Percentiles rank a stretch among this genome's conserved stretches.
phyloP scores from a whole-genome alignment of 805 yeast genomes.

The Spathaspora boniae region DNA sequence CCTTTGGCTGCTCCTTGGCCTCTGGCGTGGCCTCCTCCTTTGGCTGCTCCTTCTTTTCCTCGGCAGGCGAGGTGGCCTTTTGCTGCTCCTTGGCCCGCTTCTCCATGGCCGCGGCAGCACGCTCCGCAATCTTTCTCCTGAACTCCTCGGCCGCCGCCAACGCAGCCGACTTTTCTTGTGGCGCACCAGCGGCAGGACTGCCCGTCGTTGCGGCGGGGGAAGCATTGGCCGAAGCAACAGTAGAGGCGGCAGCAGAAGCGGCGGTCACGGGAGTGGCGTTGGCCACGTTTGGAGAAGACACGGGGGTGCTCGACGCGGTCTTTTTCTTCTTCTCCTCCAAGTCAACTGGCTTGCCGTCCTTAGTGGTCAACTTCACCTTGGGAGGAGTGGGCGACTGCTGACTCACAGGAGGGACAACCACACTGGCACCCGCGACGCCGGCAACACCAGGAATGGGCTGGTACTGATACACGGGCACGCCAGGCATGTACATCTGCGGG shows the following conservation, averaged over 20 bases:
- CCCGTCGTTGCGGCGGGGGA: constrained; percentile 7
- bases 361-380: constrained; percentile 38
- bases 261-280: constrained; percentile 7
- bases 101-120: constrained; percentile 9
- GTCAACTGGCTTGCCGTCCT: constrained; percentile 40
- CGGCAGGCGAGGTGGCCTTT: constrained; percentile 2
- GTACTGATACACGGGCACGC: constrained; percentile 18
- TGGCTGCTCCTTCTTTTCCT: constrained; percentile 1
- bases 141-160: constrained; percentile 32
- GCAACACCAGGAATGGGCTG: constrained; percentile 5
- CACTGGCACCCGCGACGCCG: too few relatives aligned
- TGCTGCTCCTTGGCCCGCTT: constrained; percentile 8
- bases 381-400: constrained; percentile 12
- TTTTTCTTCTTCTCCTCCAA: constrained; percentile 39
- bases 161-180: constrained; percentile 13
- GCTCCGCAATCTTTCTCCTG: constrained; percentile 32
- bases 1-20: constrained; percentile 7
- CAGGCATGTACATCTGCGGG: constrained; percentile 22
- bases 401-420: constrained; percentile 8
- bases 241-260: constrained; percentile 9
- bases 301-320: constrained; percentile 25
- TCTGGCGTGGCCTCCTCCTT: background rate
- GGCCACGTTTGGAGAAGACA: constrained; percentile 24
- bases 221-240: constrained; percentile 11
- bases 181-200: constrained; percentile 12